phyloP scores from a whole-genome alignment of 768 basidiomycete species.

The Kwoniella botswanensis region DNA sequence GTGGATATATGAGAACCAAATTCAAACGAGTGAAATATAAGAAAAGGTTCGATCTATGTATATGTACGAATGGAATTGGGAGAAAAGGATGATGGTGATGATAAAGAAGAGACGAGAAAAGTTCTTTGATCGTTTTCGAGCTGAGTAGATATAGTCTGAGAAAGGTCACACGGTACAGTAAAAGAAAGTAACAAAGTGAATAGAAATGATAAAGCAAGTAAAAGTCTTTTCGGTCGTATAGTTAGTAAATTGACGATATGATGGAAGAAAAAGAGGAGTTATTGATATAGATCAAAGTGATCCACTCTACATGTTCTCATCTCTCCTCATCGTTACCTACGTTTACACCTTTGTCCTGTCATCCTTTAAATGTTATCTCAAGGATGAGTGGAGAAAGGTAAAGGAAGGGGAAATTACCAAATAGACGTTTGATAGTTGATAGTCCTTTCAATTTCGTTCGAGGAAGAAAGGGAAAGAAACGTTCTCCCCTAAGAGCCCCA shows the following conservation, averaged over 20 bases:
- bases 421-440: not conserved
- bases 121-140: not conserved
- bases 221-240: not conserved
- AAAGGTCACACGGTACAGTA: not conserved
- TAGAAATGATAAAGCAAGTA: constrained; percentile 1
- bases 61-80: not conserved
- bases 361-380: not conserved
- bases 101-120: not conserved
- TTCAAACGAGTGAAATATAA: not conserved
- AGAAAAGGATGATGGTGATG: constrained; percentile 2
- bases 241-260: not conserved
- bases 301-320: not conserved
- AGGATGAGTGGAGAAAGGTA: constrained; percentile 3
- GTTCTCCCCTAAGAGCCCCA: not conserved
- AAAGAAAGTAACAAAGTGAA: not conserved
- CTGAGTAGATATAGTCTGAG: not conserved
- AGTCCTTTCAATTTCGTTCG: not conserved
- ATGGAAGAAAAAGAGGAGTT: not conserved
- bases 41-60: not conserved
- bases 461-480: not conserved
- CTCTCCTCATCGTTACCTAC: not conserved
- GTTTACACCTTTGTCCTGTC: not conserved
- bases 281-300: constrained; percentile 9
- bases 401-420: constrained; percentile 4
- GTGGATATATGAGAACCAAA: not conserved